Evolutionary conservation across 1,139 yeast species (phyloP), one percentile per base, ranked within the genome.

Genomic region (Nakaseomyces nivariensis): DNA sequence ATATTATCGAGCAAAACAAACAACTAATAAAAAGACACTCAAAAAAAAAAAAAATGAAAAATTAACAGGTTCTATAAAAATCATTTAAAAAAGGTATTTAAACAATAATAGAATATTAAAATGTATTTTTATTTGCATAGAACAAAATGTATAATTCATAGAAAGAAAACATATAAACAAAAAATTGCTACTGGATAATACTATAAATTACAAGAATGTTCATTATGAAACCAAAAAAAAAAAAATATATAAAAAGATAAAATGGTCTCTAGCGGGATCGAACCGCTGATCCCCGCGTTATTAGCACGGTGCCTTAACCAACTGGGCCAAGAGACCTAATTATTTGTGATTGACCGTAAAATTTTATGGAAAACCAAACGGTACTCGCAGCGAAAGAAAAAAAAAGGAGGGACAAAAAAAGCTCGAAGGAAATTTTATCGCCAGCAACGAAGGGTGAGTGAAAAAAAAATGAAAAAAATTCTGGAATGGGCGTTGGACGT

Each of bases 281-380:
- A 57, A 57, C 60, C 58, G 60, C 58, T 57, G 60, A 57, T 57
- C 60, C 60, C 60, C 58, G 60, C 59, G 59, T 57, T 57, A 57
- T 57, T 57, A 57, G 59, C 60, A 57, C 59, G 58, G 59, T 57
- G 60, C 60, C 60, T 57, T 57, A 57, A 57, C 60, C 60, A 57
- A 57, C 60, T 57, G 60, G 60, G 60, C 60, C 60, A 57, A 57
- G 60, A 56, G 56, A 57, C 58, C 60, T 38, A 26, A 34, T 49
- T 36, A 17, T 27, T 34, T 43, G 7, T 43, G 11, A 31, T 13
- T 37, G 13, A n/a, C 4, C 2, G 31, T 17, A 17, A 17, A 17
- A 17, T 2, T 17, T 17, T 17, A 17, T 17, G 22, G 22, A 17
- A 17, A 17, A 17, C 1, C 31, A 29, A 9, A 33, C 6, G 10